phyloP scores from a whole-genome alignment of 2,329 filamentous ascomycete genomes.

The Claviceps sp. region DNA sequence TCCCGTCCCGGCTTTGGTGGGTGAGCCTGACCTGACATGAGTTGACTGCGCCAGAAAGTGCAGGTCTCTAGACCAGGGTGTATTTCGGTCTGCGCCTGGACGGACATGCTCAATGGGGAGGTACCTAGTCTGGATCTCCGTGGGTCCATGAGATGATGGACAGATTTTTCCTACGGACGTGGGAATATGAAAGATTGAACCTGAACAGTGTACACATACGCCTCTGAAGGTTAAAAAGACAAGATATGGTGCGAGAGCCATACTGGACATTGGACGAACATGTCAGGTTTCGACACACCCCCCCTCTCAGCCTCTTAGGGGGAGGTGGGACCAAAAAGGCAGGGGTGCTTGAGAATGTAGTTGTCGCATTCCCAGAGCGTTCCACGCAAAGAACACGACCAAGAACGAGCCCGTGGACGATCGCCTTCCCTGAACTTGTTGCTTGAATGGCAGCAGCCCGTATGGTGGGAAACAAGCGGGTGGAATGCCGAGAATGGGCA shows the following conservation, averaged over 20 bases:
- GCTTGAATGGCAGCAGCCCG: not conserved
- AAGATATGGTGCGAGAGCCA: not conserved
- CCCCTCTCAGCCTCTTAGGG: not conserved
- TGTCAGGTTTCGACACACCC: not conserved
- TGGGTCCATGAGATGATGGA: conserved; percentile 4
- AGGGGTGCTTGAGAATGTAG: conserved; percentile 3
- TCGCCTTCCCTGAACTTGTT: not conserved
- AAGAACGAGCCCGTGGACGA: not conserved
- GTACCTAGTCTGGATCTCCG: not conserved
- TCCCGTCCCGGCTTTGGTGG: conserved; percentile 2
- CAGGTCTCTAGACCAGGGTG: conserved; percentile 4
- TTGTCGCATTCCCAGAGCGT: conserved; percentile 5
- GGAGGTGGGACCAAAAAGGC: not conserved
- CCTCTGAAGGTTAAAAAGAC: conserved; percentile 1
- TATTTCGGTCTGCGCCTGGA: not conserved
- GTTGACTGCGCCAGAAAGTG: not conserved
- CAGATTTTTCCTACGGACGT: conserved; percentile 4
- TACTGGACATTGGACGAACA: not conserved
- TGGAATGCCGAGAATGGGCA: conserved; percentile 3
- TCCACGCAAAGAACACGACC: not conserved
- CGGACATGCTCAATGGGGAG: conserved; percentile 2
- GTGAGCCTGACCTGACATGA: not conserved
- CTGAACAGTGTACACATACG: not conserved
- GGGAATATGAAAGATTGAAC: conserved; percentile 3
- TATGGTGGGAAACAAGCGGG: not conserved